Percentiles rank a stretch among this genome's conserved stretches.
Conservation (phyloP, 1,139 yeast genomes). For the Nakaseomyces bracarensis region DNA sequence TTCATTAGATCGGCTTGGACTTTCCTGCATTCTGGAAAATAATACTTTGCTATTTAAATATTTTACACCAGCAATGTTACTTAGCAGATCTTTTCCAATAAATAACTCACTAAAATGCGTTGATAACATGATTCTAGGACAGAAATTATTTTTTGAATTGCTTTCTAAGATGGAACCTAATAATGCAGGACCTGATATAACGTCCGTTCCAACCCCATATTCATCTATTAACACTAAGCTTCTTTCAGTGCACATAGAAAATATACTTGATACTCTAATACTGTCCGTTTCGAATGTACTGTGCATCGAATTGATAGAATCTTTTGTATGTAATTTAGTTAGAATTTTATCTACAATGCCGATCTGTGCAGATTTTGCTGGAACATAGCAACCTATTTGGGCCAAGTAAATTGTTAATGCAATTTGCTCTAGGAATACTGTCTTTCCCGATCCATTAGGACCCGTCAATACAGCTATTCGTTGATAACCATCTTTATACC, state of each 20-base stretch:
- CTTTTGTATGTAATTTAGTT: slow-evolving; percentile 38
- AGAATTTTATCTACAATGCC: slow-evolving; percentile 40
- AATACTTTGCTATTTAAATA: slow-evolving; percentile 29
- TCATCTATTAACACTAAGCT: slow-evolving; percentile 43
- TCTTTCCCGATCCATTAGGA: slow-evolving; percentile 47
- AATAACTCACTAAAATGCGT: slow-evolving; percentile 42
- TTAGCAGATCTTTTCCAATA: slow-evolving; percentile 10
- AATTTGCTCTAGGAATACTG: slow-evolving; percentile 39
- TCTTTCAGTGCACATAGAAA: slow-evolving; percentile 32
- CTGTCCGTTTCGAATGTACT: slow-evolving; percentile 43
- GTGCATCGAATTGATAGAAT: slow-evolving; percentile 36
- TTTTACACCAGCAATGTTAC: not conserved
- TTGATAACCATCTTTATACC: slow-evolving; percentile 9
- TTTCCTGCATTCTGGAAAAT: slow-evolving; percentile 3
- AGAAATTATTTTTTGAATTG: slow-evolving; percentile 15
- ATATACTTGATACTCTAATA: slow-evolving; percentile 38
- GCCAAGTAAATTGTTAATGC: slow-evolving; percentile 40
- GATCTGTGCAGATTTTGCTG: slow-evolving; percentile 38
- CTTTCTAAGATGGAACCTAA: slow-evolving; percentile 36
- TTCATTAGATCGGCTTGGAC: not conserved
- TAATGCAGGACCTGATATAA: slow-evolving; percentile 39
- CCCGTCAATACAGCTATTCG: slow-evolving; percentile 38
- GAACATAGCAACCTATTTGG: slow-evolving; percentile 44
- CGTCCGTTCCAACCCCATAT: slow-evolving; percentile 46
- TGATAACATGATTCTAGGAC: slow-evolving; percentile 35